Conservation (phyloP, 108 stramenopile species). For the Nitzschia putrida region DNA sequence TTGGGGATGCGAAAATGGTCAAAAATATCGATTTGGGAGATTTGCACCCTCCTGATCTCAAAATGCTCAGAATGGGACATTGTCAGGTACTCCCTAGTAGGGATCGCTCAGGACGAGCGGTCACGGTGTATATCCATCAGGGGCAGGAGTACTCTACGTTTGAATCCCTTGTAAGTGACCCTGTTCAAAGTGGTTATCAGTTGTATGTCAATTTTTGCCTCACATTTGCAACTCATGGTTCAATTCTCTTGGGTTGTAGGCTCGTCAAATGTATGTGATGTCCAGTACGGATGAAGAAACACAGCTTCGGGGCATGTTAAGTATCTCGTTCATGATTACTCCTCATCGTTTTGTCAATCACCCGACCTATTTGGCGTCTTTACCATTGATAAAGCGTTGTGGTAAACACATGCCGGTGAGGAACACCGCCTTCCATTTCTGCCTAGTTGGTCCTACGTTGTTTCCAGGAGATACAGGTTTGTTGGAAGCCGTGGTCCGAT, state of each 20-base stretch:
- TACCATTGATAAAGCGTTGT: not conserved
- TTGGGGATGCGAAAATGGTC: slow-evolving; percentile 31
- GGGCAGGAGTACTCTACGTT: slow-evolving; percentile 6
- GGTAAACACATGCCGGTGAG: not conserved
- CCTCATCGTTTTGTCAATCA: not conserved
- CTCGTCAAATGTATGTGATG: not conserved
- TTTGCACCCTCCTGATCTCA: slow-evolving; percentile 30
- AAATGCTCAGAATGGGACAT: slow-evolving; percentile 13
- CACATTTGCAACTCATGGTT: too few relatives aligned
- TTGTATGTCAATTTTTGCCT: too few relatives aligned
- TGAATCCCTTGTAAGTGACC: slow-evolving; percentile 12
- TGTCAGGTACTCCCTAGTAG: slow-evolving; percentile 7
- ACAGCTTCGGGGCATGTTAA: not conserved
- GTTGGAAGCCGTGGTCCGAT: not conserved
- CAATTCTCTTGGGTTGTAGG: not conserved
- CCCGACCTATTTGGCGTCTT: too few relatives aligned
- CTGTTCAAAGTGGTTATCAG: not conserved
- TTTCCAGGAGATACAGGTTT: not conserved
- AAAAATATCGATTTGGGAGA: slow-evolving; percentile 30
- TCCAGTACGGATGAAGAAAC: not conserved
- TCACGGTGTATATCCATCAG: not conserved
- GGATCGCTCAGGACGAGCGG: slow-evolving; percentile 21
- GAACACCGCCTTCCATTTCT: slow-evolving; percentile 7
- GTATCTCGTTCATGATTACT: not conserved
- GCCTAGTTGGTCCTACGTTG: not conserved